Conservation (phyloP, 2,329 filamentous ascomycete genomes). For the Penicillium sp. region DNA sequence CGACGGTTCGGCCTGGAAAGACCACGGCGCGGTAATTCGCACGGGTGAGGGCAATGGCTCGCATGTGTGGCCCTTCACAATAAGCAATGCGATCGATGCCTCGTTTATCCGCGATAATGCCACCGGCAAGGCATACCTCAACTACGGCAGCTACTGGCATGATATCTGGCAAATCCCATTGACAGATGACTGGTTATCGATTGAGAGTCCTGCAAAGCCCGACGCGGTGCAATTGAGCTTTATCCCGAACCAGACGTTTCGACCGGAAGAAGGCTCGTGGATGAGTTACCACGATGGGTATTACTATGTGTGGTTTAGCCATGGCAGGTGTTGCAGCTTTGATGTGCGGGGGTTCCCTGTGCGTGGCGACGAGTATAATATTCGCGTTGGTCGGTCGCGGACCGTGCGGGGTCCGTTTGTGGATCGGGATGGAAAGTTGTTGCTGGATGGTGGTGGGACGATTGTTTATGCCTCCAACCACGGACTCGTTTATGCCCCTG, state of each 20-base stretch:
- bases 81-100: constrained; percentile 47
- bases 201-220: constrained; percentile 30
- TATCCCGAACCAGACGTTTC: constrained; percentile 26
- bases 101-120: constrained; percentile 38
- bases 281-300: constrained; percentile 44
- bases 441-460: constrained; percentile 43
- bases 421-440: constrained; percentile 36
- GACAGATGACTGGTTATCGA: constrained; percentile 38
- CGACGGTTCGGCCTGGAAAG: constrained; percentile 38
- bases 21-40: constrained; percentile 45
- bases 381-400: constrained; percentile 45
- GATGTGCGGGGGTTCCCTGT: constrained; percentile 31
- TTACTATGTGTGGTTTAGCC: constrained; percentile 50
- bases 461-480: constrained; percentile 48
- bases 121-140: constrained; percentile 38
- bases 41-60: constrained; percentile 37
- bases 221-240: constrained; percentile 39
- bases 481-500: constrained; percentile 47
- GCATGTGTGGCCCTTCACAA: constrained; percentile 38
- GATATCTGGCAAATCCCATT: constrained; percentile 46
- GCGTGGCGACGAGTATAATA: constrained; percentile 43
- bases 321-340: constrained; percentile 47
- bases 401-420: constrained; percentile 43
- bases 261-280: constrained; percentile 44
- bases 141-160: constrained; percentile 46